phyloP scores from a whole-genome alignment of 345 rosid species.

The Eucalyptus grandis region DNA sequence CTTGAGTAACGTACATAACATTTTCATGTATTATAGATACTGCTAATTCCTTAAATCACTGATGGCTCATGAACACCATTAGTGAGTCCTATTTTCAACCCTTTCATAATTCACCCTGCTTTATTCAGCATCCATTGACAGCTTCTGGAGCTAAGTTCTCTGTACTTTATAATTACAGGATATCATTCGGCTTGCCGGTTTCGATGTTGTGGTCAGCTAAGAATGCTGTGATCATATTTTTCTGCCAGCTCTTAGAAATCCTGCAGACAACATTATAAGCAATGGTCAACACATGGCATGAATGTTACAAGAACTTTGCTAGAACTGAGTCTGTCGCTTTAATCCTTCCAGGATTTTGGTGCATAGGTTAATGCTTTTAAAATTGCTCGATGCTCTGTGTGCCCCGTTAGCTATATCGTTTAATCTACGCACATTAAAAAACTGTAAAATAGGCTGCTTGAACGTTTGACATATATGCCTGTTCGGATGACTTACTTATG shows the following conservation, averaged over 20 bases:
- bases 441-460: neutral
- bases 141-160: neutral
- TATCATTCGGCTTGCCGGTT: conserved; percentile 49
- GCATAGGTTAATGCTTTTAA: neutral
- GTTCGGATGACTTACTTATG: conserved; percentile 49
- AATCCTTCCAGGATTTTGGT: neutral
- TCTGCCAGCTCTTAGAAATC: conserved; percentile 95
- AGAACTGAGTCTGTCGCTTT: neutral
- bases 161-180: neutral
- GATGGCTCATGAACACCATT: neutral
- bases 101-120: neutral
- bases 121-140: neutral
- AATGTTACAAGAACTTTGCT: neutral
- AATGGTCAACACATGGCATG: neutral
- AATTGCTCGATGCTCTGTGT: neutral
- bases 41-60: neutral
- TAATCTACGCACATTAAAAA: neutral
- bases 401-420: neutral
- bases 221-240: conserved; percentile 51
- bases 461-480: neutral
- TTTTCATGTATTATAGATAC: neutral
- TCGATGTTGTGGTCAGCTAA: conserved; percentile 48
- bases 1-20: neutral
- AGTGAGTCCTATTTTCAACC: neutral
- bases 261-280: conserved; percentile 10